Conservation (phyloP, 2,329 filamentous ascomycete species). For the Cytospora piceae region DNA sequence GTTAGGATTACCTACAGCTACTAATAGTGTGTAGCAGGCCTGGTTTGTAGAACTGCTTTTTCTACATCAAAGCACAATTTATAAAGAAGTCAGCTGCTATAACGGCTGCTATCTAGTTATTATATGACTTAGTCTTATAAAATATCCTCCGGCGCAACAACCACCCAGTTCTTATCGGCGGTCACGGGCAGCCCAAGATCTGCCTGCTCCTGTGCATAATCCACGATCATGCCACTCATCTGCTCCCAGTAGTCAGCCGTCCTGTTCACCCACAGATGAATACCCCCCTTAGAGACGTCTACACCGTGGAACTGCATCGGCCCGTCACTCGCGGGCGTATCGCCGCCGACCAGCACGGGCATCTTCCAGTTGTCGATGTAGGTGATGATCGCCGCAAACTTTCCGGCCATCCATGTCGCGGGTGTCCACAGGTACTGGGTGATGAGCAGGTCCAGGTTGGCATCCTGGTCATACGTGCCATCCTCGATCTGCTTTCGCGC, state of each 20-base stretch:
- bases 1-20: too few species aligned
- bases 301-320: constrained; percentile 51
- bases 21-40: too few species aligned
- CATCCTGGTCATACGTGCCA: constrained; percentile 41
- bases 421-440: constrained; percentile 49
- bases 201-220: constrained; percentile 41
- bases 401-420: constrained; percentile 49
- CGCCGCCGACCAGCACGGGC: constrained; percentile 47
- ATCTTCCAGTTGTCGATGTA: constrained; percentile 50
- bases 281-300: constrained; percentile 45
- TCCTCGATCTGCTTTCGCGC: constrained; percentile 46
- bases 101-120: too few species aligned
- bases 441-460: constrained; percentile 45
- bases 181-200: constrained; percentile 44
- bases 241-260: constrained; percentile 41
- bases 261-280: constrained; percentile 49
- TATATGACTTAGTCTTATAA: constrained; percentile 32
- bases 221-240: constrained; percentile 44
- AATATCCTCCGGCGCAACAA: constrained; percentile 46
- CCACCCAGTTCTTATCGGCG: constrained; percentile 50
- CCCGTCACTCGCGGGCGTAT: constrained; percentile 48
- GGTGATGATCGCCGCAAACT: constrained; percentile 48
- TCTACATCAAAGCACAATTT: too few species aligned
- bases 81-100: too few species aligned
- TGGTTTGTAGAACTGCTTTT: too few species aligned